Conservation (phyloP, 768 basidiomycete species). For the Tylopilus vinaceipallidus region DNA sequence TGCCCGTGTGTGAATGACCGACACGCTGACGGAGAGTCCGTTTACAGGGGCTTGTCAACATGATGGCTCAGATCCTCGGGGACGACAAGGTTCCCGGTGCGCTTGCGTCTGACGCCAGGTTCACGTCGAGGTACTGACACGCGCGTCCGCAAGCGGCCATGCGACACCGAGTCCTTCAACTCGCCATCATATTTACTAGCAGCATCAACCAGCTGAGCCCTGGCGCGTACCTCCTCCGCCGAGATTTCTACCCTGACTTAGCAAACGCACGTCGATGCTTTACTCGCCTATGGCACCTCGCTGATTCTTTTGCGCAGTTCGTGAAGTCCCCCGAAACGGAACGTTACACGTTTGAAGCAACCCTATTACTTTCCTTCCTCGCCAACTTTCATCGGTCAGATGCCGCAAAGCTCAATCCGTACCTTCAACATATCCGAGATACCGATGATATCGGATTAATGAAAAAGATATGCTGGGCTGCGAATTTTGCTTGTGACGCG, state of each 20-base stretch:
- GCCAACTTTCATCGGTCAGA: constrained; percentile 74
- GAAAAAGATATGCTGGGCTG: constrained; percentile 56
- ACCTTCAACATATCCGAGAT: constrained; percentile 51
- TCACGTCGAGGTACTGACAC: background rate
- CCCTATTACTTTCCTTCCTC: constrained; percentile 57
- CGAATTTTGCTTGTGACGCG: constrained; percentile 49
- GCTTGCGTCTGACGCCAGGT: background rate
- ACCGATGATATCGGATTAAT: constrained; percentile 50
- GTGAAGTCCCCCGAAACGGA: constrained; percentile 55
- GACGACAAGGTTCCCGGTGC: constrained; percentile 41
- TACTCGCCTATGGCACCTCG: background rate
- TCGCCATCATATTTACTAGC: constrained; percentile 57
- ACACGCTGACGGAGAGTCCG: background rate
- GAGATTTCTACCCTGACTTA: constrained; percentile 58
- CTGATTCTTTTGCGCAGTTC: constrained; percentile 38
- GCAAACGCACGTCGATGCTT: constrained; percentile 37
- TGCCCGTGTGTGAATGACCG: background rate
- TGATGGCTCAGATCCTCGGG: constrained; percentile 45
- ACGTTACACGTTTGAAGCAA: constrained; percentile 57
- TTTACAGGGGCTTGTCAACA: constrained; percentile 48
- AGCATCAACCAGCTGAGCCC: constrained; percentile 63
- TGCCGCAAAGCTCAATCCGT: constrained; percentile 66
- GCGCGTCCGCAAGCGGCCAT: constrained; percentile 36
- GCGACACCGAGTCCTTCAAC: constrained; percentile 54
- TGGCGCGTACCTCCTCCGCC: constrained; percentile 67